These are phyloP conservation scores for Corylus avellana DNA, from an alignment of 306 rosid species.

Conservation along the genomic window DNA sequence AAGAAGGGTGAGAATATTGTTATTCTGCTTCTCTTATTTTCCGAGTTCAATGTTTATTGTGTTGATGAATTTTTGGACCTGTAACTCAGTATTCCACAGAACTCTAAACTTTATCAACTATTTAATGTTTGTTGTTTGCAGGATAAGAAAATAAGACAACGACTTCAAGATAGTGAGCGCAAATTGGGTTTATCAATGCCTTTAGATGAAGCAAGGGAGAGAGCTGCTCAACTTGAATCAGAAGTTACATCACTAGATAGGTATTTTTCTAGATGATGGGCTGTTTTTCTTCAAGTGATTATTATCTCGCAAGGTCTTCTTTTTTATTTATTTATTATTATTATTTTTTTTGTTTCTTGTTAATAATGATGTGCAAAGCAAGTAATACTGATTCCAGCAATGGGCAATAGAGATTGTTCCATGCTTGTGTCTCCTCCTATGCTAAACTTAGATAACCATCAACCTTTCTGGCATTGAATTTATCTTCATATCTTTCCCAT, in stretches of 20 bases:
- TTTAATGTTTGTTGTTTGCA: conserved; percentile 24
- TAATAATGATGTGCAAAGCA: conserved; percentile 3
- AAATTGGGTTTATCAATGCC: conserved; percentile 94
- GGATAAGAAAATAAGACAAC: conserved; percentile 77
- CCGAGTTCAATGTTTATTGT: conserved; percentile 16
- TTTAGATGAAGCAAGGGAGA: conserved; percentile 73
- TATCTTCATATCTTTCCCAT: background rate
- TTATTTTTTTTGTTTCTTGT: background rate
- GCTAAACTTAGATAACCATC: background rate
- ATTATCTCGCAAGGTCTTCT: background rate
- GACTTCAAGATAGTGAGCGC: conserved; percentile 80
- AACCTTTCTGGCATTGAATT: background rate
- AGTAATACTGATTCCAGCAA: background rate
- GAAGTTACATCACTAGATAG: conserved; percentile 80
- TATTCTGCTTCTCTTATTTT: conserved; percentile 7
- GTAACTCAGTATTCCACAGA: conserved; percentile 5
- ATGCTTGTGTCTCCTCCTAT: background rate
- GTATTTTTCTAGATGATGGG: conserved; percentile 37
- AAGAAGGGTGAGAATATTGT: conserved; percentile 64
- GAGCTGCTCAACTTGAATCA: conserved; percentile 78
- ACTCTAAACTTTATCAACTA: background rate
- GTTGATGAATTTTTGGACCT: conserved; percentile 2
- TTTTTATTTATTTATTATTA: background rate
- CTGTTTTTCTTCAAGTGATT: conserved; percentile 1
- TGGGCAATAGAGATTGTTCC: background rate